A percentile compares a stretch with the other conserved stretches of the same genome.
Evolutionary conservation across 2,329 filamentous ascomycete genomes (phyloP).

Genomic region (Chaetomiaceae sp.): DNA sequence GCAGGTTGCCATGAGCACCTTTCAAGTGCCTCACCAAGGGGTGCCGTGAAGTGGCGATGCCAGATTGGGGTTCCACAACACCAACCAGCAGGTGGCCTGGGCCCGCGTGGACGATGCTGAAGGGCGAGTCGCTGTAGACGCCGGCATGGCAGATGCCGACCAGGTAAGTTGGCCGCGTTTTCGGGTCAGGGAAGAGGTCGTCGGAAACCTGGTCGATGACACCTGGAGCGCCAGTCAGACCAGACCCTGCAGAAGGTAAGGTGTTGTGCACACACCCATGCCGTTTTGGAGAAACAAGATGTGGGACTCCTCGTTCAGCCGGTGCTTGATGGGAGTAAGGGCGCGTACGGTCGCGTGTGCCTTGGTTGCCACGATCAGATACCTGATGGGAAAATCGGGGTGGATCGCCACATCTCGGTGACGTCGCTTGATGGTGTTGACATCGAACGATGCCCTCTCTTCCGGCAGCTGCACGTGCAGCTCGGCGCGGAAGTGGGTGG

Average conservation of each 20-base stretch:
- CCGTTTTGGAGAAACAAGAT: constrained; percentile 70
- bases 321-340: constrained; percentile 2
- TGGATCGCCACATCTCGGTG: not conserved
- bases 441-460: not conserved
- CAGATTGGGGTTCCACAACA: not conserved
- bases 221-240: not conserved
- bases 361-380: constrained; percentile 63
- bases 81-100: constrained; percentile 21
- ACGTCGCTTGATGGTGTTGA: too few relatives aligned
- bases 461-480: not conserved
- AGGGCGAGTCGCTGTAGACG: constrained; percentile 26
- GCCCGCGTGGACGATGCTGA: constrained; percentile 30
- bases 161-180: constrained; percentile 12
- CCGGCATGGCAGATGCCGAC: constrained; percentile 20
- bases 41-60: too few relatives aligned
- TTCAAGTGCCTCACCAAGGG: too few relatives aligned
- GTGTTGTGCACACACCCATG: constrained; percentile 45
- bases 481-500: constrained; percentile 5
- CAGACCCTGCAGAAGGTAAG: not conserved
- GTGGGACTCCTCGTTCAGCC: constrained; percentile 36
- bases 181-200: constrained; percentile 2
- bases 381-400: constrained; percentile 44
- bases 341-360: constrained; percentile 37
- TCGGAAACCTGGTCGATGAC: constrained; percentile 3
- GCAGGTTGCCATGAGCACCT: not conserved